A percentile compares a stretch with the other conserved stretches of the same genome.
phyloP scores from a whole-genome alignment of 495 filamentous ascomycete species.

The Talaromyces wortmannii region DNA sequence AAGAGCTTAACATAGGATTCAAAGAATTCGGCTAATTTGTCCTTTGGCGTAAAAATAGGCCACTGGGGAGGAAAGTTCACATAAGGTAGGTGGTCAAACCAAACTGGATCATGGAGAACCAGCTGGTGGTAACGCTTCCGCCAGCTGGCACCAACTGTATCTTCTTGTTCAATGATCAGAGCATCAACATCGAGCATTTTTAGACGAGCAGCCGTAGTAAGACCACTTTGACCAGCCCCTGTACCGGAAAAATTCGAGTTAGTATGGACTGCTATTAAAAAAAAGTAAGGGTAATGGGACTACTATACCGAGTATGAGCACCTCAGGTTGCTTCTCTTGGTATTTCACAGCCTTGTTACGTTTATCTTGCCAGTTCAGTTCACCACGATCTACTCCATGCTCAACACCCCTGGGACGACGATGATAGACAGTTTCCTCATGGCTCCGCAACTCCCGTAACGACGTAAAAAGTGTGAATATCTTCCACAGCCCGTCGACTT shows the following conservation, averaged over 20 bases:
- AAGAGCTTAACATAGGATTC: conserved; percentile 63
- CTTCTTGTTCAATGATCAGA: conserved; percentile 60
- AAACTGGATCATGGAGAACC: conserved; percentile 71
- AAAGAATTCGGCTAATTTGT: conserved; percentile 76
- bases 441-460: conserved; percentile 38
- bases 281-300: neutral
- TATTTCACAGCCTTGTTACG: conserved; percentile 49
- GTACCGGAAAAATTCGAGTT: conserved; percentile 7
- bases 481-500: conserved; percentile 50
- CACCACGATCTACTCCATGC: conserved; percentile 42
- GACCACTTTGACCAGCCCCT: conserved; percentile 44
- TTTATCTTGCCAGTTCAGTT: conserved; percentile 61
- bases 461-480: conserved; percentile 58
- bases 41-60: conserved; percentile 68
- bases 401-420: conserved; percentile 39
- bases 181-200: conserved; percentile 61
- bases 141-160: conserved; percentile 71
- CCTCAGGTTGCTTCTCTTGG: conserved; percentile 45
- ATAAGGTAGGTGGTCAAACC: conserved; percentile 73
- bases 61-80: conserved; percentile 60
- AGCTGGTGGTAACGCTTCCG: conserved; percentile 54
- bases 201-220: conserved; percentile 61
- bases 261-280: conserved; percentile 9
- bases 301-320: conserved; percentile 60
- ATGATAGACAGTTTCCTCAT: conserved; percentile 34